Conservation (phyloP, 2,329 filamentous ascomycete genomes). For the Aspergillus sp. region DNA sequence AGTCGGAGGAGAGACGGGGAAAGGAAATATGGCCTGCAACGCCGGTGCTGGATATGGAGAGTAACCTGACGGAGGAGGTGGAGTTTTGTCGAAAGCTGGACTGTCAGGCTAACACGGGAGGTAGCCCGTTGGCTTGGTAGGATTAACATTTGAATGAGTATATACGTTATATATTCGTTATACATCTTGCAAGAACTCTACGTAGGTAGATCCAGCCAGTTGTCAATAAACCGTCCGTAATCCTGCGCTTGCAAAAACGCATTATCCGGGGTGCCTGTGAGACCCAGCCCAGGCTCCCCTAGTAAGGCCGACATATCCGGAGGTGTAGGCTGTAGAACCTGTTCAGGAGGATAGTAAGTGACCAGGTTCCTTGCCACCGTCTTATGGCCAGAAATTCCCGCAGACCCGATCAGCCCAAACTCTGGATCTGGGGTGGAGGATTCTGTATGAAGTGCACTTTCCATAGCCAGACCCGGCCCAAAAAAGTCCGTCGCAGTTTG, state of each 20-base stretch:
- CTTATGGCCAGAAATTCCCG: constrained; percentile 9
- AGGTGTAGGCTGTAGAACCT: constrained; percentile 3
- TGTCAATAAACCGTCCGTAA: constrained; percentile 9
- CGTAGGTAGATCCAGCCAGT: constrained; percentile 7
- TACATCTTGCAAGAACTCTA: not conserved
- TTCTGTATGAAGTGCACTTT: not conserved
- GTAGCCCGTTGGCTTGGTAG: not conserved
- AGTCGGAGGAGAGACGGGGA: constrained; percentile 46
- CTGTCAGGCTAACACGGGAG: not conserved
- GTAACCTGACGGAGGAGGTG: not conserved
- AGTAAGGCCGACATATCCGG: constrained; percentile 6
- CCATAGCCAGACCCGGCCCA: not conserved
- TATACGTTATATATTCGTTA: too few species aligned
- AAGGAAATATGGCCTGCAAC: constrained; percentile 55
- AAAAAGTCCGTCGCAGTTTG: constrained; percentile 1
- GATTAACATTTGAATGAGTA: not conserved
- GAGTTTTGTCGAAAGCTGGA: not conserved
- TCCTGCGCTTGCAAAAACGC: too few species aligned
- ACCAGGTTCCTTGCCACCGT: constrained; percentile 6
- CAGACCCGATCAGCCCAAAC: constrained; percentile 6
- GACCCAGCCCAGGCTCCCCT: not conserved
- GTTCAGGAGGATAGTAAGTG: constrained; percentile 7
- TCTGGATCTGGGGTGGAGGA: constrained; percentile 2
- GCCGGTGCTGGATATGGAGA: not conserved
- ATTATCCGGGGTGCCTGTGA: not conserved